Conservation (phyloP, 2,329 filamentous ascomycete species). For the Bipolaris sorokiniana region DNA sequence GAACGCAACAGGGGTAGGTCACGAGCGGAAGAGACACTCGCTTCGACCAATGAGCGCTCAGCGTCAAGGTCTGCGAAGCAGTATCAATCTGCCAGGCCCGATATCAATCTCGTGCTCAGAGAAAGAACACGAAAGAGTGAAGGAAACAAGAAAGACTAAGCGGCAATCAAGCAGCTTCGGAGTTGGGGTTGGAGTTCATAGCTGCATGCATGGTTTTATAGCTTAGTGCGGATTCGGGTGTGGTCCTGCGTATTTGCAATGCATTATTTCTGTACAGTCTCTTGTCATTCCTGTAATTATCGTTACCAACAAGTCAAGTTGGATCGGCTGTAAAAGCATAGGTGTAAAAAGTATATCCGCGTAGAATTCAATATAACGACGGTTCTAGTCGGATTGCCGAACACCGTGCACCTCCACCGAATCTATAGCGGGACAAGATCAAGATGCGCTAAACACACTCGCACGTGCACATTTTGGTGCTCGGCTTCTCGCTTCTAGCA, state of each 20-base stretch:
- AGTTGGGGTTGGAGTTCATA: slow-evolving; percentile 13
- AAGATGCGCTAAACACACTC: background rate
- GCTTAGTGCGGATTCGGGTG: slow-evolving; percentile 16
- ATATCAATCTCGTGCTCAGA: slow-evolving; percentile 39
- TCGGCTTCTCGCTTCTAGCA: background rate
- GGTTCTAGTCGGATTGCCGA: slow-evolving; percentile 6
- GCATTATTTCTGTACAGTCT: slow-evolving; percentile 1
- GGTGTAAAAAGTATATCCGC: background rate
- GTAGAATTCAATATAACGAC: background rate
- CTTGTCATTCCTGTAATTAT: background rate
- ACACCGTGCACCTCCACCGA: slow-evolving; percentile 12
- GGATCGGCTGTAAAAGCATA: background rate
- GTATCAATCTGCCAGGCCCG: slow-evolving; percentile 40
- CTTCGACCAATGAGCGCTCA: slow-evolving; percentile 26
- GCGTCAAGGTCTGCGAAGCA: slow-evolving; percentile 24
- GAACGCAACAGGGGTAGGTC: slow-evolving; percentile 38
- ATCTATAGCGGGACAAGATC: background rate
- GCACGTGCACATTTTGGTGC: background rate
- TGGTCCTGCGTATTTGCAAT: slow-evolving; percentile 14
- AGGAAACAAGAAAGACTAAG: slow-evolving; percentile 40
- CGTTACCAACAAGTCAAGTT: background rate
- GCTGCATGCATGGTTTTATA: slow-evolving; percentile 10
- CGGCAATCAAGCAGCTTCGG: slow-evolving; percentile 5
- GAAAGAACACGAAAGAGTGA: slow-evolving; percentile 35
- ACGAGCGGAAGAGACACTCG: slow-evolving; percentile 20